phyloP scores from a whole-genome alignment of 2,329 filamentous ascomycete species.

The Parascedosporium putredinis region DNA sequence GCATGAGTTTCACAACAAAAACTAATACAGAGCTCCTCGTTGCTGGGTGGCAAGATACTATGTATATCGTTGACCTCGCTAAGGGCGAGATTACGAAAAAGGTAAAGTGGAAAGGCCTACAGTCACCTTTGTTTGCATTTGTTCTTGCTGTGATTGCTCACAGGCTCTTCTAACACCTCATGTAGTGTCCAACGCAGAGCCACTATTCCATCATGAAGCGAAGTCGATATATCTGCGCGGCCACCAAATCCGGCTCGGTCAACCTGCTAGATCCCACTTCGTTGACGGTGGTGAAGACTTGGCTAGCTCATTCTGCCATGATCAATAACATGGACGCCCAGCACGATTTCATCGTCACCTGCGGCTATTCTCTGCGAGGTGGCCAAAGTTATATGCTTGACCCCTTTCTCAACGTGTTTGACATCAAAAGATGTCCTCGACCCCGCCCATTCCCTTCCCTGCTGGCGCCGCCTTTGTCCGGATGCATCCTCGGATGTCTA shows the following conservation, averaged over 20 bases:
- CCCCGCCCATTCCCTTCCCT: conserved; percentile 86
- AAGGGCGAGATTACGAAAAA: conserved; percentile 65
- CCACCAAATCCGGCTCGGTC: conserved; percentile 70
- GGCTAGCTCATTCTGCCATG: conserved; percentile 79
- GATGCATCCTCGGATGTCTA: conserved; percentile 93
- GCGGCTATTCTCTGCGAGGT: conserved; percentile 80
- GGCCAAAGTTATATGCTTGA: conserved; percentile 67
- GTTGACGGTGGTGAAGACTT: conserved; percentile 71
- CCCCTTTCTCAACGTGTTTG: conserved; percentile 89
- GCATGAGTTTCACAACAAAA: conserved; percentile 92
- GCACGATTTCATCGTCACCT: conserved; percentile 90
- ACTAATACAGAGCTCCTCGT: conserved; percentile 75
- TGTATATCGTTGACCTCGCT: conserved; percentile 65
- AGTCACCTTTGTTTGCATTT: not conserved
- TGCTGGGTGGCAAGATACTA: conserved; percentile 73
- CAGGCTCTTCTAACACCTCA: not conserved
- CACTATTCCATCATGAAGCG: conserved; percentile 90
- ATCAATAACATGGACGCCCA: conserved; percentile 97
- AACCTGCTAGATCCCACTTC: conserved; percentile 75
- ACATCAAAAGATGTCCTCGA: conserved; percentile 81
- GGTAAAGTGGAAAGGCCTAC: conserved; percentile 32
- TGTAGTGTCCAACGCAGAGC: conserved; percentile 56
- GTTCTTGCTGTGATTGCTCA: not conserved
- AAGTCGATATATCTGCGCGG: conserved; percentile 83
- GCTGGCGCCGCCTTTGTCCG: conserved; percentile 88